These are phyloP conservation scores for Exobasidium cylindrosporum DNA, from an alignment of 1,284 basidiomycete genomes.

Conservation along the genomic window DNA sequence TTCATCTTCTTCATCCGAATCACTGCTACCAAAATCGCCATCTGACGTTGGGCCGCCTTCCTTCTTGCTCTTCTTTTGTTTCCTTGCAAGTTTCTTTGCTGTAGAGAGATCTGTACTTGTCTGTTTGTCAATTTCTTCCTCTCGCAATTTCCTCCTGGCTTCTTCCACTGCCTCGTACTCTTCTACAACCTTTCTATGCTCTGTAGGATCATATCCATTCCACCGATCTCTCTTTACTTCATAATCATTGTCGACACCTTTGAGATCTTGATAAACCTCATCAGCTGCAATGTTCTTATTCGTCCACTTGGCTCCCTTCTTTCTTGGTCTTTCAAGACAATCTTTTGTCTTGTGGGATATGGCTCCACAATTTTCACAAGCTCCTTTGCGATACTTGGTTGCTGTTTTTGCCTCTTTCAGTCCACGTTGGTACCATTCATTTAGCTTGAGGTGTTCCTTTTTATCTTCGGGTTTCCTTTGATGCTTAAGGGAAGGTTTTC, in stretches of 20 bases:
- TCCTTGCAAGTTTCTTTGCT: slow-evolving; percentile 78
- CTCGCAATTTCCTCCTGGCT: slow-evolving; percentile 80
- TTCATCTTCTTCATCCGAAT: slow-evolving; percentile 58
- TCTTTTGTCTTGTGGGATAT: slow-evolving; percentile 88
- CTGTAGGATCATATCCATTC: slow-evolving; percentile 92
- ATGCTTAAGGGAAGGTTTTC: slow-evolving; percentile 79
- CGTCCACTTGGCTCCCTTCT: slow-evolving; percentile 91
- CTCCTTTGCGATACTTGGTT: slow-evolving; percentile 94
- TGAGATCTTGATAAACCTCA: slow-evolving; percentile 78
- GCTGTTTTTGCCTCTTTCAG: slow-evolving; percentile 79
- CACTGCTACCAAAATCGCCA: slow-evolving; percentile 77
- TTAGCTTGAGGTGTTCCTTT: slow-evolving; percentile 67
- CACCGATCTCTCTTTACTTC: slow-evolving; percentile 95
- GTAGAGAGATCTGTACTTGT: slow-evolving; percentile 61
- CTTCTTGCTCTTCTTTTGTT: slow-evolving; percentile 58
- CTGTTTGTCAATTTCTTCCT: slow-evolving; percentile 95
- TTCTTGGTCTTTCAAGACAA: slow-evolving; percentile 92
- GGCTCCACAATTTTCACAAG: slow-evolving; percentile 97
- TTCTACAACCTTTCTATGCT: slow-evolving; percentile 81
- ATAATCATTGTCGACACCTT: slow-evolving; percentile 64
- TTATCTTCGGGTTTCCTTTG: slow-evolving; percentile 69
- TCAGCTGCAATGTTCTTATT: slow-evolving; percentile 86
- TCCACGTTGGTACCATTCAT: slow-evolving; percentile 91
- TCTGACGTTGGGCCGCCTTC: slow-evolving; percentile 20
- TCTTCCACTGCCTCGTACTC: slow-evolving; percentile 88